Percentiles rank a stretch among this genome's conserved stretches.
Conservation (phyloP, 192 early-diverging fungal genomes). For the Thamnidium elegans region DNA sequence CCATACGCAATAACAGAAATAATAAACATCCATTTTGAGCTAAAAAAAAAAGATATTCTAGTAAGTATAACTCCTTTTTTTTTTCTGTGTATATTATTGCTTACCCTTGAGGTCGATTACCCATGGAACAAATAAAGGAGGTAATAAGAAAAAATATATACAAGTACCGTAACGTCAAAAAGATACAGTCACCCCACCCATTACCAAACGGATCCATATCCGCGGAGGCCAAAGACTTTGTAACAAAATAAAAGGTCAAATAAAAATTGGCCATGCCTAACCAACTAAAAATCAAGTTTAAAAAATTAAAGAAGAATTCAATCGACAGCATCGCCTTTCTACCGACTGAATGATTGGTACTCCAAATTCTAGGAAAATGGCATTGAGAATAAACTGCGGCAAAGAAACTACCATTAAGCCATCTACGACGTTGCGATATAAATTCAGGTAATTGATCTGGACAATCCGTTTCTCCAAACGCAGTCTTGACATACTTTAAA, state of each 20-base stretch:
- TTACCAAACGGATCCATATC: constrained; percentile 1
- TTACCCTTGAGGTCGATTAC: constrained; percentile 89
- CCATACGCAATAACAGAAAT: constrained; percentile 80
- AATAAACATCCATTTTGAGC: constrained; percentile 66
- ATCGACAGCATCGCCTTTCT: constrained; percentile 72
- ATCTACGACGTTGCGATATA: constrained; percentile 79
- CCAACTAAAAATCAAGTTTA: constrained; percentile 88
- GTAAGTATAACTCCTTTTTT: no score
- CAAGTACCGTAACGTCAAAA: constrained; percentile 36
- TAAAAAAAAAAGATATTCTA: no score
- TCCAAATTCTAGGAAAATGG: constrained; percentile 61
- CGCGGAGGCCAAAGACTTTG: constrained; percentile 33
- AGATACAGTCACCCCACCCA: constrained; percentile 25
- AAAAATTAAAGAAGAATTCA: constrained; percentile 79
- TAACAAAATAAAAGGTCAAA: constrained; percentile 51
- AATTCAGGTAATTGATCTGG: constrained; percentile 61
- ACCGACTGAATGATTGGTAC: constrained; percentile 60
- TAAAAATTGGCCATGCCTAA: constrained; percentile 82
- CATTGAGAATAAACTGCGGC: constrained; percentile 68
- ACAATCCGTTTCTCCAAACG: constrained; percentile 77
- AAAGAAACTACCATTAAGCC: constrained; percentile 82
- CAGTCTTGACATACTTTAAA: constrained; percentile 66
- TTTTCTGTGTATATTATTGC: no score
- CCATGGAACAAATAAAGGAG: constrained; percentile 82
- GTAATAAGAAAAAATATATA: constrained; percentile 42